phyloP scores from a whole-genome alignment of 768 basidiomycete species.

The Suillus plorans region DNA sequence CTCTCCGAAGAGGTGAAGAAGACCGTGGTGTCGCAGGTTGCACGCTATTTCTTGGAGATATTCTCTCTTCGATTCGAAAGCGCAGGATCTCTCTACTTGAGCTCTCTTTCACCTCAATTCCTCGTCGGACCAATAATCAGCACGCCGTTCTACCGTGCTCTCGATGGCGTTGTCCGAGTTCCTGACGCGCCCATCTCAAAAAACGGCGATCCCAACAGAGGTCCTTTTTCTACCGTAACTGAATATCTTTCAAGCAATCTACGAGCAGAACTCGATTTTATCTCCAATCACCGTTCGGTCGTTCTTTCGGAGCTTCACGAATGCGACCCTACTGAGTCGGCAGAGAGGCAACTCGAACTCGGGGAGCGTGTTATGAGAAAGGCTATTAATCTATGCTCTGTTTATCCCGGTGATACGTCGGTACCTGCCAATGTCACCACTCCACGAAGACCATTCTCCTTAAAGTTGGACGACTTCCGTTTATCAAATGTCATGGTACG shows the following conservation, averaged over 20 bases:
- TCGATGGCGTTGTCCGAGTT: not conserved
- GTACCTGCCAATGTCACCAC: not conserved
- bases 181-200: not conserved
- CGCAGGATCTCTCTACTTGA: slow-evolving; percentile 3
- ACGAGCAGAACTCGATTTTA: not conserved
- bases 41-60: slow-evolving; percentile 2
- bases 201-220: not conserved
- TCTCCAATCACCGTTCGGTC: not conserved
- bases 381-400: slow-evolving; percentile 3
- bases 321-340: not conserved
- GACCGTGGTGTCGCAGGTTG: slow-evolving; percentile 1
- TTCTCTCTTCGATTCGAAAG: slow-evolving; percentile 1
- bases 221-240: not conserved
- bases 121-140: not conserved
- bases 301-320: not conserved
- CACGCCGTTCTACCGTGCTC: not conserved
- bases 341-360: slow-evolving; percentile 8
- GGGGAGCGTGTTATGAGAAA: slow-evolving; percentile 4
- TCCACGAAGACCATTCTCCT: not conserved
- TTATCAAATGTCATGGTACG: slow-evolving; percentile 3
- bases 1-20: not conserved
- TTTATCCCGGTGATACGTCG: slow-evolving; percentile 2
- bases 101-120: not conserved
- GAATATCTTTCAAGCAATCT: not conserved
- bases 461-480: slow-evolving; percentile 5